Evolutionary conservation across 441 rosid species (phyloP), one percentile per base, ranked within the genome.

Genomic region (Sinapis alba): DNA sequence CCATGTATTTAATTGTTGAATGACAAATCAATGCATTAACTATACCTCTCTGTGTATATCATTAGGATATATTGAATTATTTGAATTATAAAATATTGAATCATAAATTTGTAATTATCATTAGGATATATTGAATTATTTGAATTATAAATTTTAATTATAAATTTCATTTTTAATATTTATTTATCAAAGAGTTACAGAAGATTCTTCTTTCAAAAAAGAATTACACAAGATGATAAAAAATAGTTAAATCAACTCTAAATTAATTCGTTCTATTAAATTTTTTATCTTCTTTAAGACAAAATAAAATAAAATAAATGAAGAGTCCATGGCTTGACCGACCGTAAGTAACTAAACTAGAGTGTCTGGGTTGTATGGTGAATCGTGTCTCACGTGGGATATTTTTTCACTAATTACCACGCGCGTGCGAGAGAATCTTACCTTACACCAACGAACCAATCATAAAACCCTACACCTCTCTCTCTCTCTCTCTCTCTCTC

Each of bases 401-500:
- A 0, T 47, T 7, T 69, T 56, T 78, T 77, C 69, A 78, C 80
- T 78, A 68, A 78, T 68, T 54, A 72, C 69, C 65, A 47, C 73
- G 73, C 70, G 74, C 81, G 78, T 68, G 70, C 53, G 62, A 13
- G 32, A 21, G 21, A 47, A 16, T 47, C 51, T 64, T 16, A 65
- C 19, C 27, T 47, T 56, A 16, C 8, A 68, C 57, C 62, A 73
- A 73, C 78, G 78, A 68, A 68, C 78, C 72, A 56, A 24, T 30
- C 47, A 41, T 58, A 78, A 89, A 94, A 90, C 97, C 97, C 56
- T 50, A 50, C 2, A 50, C 56, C 56, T 7, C 54, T 3, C 27
- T 24, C 27, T 6, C 34, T 7, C 34, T 28, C 32, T 28, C 32
- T 5, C n/a, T n/a, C n/a, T n/a, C n/a, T n/a, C 34, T n/a, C 51